Evolutionary conservation across 192 early-diverging fungal genomes (phyloP), one percentile per base, ranked within the genome.

Genomic region (Gryganskiella cystojenkinii): DNA sequence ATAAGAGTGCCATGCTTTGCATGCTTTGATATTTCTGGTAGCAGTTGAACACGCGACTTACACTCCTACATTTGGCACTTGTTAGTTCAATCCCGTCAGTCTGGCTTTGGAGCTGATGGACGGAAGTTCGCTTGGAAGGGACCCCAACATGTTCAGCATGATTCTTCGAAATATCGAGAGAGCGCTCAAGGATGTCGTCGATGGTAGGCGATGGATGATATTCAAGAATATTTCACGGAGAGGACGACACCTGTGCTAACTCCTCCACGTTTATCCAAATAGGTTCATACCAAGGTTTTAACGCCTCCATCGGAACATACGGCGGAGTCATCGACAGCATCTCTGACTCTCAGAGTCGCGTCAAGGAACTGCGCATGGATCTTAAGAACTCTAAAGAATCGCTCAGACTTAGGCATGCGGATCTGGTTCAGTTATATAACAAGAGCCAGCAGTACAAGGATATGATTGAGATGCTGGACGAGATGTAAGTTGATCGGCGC

Each of bases 281-380:
- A 88, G 93, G 92, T 56, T 93, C 92, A 71, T 93, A 94, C 60
- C 87, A 88, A 35, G 92, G 93, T 13, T 94, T 94, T 65, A 94
- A 92, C 61, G 88, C 90, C 49, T 93, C 93, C 8, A 94, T 94
- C 67, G 81, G 92, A 80, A 91, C 90, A 50, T 94, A 92, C 62
- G 90, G 93, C 22, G 93, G 91, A 17, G 87, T 94, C 14, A 84
- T 92, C 35, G 87, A 91, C 33, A 88, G 88, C 64, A 90, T 94
- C 22, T 28, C 59, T 70, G 89, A 88, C 42, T 88, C 93, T 0
- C 89, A 90, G 46, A 79, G 81, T 62, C 85, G 91, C 25, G 88
- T 91, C 25, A 83, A 84, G 46, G 83, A 87, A 42, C 81, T 93
- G 59, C 87, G 92, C 47, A 75, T 70, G 67, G 84, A 87, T 71